phyloP scores from a whole-genome alignment of 495 filamentous ascomycete genomes.

The Daldinia vernicosa region DNA sequence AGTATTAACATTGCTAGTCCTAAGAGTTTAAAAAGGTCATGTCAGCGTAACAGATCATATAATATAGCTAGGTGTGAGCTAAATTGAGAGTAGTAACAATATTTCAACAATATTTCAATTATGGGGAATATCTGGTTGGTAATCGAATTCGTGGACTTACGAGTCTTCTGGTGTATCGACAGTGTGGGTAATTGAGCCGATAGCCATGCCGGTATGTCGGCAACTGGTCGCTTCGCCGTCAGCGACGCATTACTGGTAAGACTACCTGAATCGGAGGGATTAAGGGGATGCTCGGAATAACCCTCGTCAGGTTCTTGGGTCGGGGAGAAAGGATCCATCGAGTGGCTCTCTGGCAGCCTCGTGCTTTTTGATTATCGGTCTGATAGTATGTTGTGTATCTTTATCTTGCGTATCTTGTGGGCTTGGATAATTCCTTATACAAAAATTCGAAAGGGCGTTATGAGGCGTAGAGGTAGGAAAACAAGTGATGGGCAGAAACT shows the following conservation, averaged over 20 bases:
- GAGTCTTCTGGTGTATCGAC: constrained; percentile 56
- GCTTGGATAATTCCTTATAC: constrained; percentile 6
- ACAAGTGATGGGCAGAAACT: constrained; percentile 11
- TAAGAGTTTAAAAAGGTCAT: constrained; percentile 32
- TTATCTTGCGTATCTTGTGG: constrained; percentile 7
- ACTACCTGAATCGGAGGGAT: constrained; percentile 46
- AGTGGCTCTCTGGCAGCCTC: constrained; percentile 11
- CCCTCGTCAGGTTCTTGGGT: constrained; percentile 63
- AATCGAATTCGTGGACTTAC: constrained; percentile 47
- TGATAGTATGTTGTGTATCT: neutral
- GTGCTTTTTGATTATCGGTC: constrained; percentile 23
- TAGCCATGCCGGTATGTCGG: constrained; percentile 55
- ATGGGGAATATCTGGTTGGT: constrained; percentile 5
- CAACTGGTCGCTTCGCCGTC: constrained; percentile 40
- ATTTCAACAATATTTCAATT: constrained; percentile 2
- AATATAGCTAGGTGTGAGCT: neutral
- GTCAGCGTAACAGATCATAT: constrained; percentile 16
- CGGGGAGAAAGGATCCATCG: constrained; percentile 50
- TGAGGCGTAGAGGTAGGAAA: constrained; percentile 22
- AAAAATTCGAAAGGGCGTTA: neutral
- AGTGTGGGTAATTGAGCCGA: constrained; percentile 57
- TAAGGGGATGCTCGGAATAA: constrained; percentile 67
- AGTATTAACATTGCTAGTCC: constrained; percentile 73
- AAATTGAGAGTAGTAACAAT: neutral
- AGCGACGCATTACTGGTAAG: constrained; percentile 38